Evolutionary conservation across 306 rosid genomes (phyloP).

Genomic region (Mucuna pruriens): DNA sequence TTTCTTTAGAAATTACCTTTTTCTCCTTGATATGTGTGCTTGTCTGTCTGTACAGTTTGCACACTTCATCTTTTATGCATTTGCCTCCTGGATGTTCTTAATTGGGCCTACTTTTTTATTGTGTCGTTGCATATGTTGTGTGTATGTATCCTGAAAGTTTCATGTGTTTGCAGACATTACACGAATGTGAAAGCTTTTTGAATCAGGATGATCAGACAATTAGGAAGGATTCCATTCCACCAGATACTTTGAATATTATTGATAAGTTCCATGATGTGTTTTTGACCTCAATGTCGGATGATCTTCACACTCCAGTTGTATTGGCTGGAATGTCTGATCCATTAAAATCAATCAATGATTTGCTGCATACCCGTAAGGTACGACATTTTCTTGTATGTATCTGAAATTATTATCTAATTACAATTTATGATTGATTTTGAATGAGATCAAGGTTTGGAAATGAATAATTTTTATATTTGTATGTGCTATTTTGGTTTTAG

Average conservation of each 20-base stretch:
- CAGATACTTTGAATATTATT: constrained; percentile 56
- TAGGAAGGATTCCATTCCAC: constrained; percentile 61
- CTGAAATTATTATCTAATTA: not conserved
- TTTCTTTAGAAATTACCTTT: constrained; percentile 26
- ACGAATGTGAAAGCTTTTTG: constrained; percentile 76
- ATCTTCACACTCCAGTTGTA: constrained; percentile 86
- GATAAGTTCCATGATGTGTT: constrained; percentile 60
- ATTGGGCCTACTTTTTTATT: not conserved
- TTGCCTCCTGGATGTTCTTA: not conserved
- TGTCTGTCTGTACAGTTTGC: not conserved
- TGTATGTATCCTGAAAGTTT: constrained; percentile 33
- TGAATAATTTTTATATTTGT: not conserved
- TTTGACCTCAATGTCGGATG: constrained; percentile 86
- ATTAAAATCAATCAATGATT: constrained; percentile 82
- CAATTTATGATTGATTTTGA: constrained; percentile 13
- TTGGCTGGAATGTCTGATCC: constrained; percentile 89
- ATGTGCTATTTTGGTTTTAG: not conserved
- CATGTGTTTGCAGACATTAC: constrained; percentile 69
- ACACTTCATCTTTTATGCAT: constrained; percentile 15
- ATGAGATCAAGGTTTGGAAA: not conserved
- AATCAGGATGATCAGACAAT: constrained; percentile 63
- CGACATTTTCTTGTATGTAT: not conserved
- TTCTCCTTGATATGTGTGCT: not conserved
- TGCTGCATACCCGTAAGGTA: constrained; percentile 90
- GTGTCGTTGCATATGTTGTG: not conserved